Percentiles rank a stretch among this genome's conserved stretches.
Conservation (phyloP, 306 rosid genomes). For the Dryas alaskensis region DNA sequence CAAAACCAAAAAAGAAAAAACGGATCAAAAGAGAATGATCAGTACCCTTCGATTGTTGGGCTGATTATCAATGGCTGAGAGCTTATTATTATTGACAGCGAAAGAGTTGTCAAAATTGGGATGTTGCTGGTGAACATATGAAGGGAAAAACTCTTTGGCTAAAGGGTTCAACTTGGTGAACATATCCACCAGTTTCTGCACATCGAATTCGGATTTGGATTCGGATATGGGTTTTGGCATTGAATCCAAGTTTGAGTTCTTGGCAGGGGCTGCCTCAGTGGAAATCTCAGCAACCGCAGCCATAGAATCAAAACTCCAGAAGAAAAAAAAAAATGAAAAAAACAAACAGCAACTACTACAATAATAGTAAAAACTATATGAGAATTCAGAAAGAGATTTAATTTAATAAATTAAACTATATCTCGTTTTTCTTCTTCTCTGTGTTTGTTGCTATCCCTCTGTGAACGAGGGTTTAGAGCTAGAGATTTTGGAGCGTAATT, state of each 20-base stretch:
- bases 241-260: slow-evolving; percentile 69
- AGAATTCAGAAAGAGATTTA: neutral
- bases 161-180: slow-evolving; percentile 89
- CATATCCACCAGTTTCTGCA: slow-evolving; percentile 87
- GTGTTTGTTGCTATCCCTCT: slow-evolving; percentile 18
- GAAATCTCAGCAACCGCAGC: slow-evolving; percentile 87
- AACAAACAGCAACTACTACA: slow-evolving; percentile 7
- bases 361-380: slow-evolving; percentile 14
- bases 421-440: neutral
- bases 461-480: slow-evolving; percentile 21
- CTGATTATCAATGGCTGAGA: slow-evolving; percentile 45
- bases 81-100: slow-evolving; percentile 42
- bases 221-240: slow-evolving; percentile 43
- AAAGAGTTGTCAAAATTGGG: slow-evolving; percentile 50
- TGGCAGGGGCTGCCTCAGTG: slow-evolving; percentile 61
- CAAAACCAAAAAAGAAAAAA: neutral
- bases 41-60: slow-evolving; percentile 71
- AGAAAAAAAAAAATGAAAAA: neutral
- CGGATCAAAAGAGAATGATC: slow-evolving; percentile 38
- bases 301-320: slow-evolving; percentile 51
- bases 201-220: slow-evolving; percentile 69
- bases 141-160: slow-evolving; percentile 89
- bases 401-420: slow-evolving; percentile 17
- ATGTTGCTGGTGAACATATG: slow-evolving; percentile 52
- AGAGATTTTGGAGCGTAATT: slow-evolving; percentile 18